phyloP scores from a whole-genome alignment of 1,139 yeast genomes.

The Lodderomyces margitis region DNA sequence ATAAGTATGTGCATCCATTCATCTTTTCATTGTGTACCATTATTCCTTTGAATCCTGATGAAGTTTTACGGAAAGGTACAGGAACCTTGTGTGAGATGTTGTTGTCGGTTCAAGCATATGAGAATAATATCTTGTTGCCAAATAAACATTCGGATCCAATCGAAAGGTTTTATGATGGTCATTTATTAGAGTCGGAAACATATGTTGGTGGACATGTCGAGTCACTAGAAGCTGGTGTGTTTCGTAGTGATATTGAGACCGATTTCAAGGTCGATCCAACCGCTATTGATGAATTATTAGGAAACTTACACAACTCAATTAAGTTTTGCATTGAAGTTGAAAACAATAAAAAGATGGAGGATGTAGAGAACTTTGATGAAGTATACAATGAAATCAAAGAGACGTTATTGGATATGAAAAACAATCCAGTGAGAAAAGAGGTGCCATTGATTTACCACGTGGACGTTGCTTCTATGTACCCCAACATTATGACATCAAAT shows the following conservation, averaged over 20 bases:
- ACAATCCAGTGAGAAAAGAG: conserved; percentile 66
- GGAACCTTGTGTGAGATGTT: conserved; percentile 99
- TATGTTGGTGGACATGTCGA: conserved; percentile 99
- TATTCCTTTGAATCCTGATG: conserved; percentile 95
- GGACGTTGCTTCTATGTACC: conserved; percentile 99
- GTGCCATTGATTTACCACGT: conserved; percentile 92
- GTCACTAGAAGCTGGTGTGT: conserved; percentile 96
- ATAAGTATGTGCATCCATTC: conserved; percentile 96
- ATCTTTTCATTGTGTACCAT: conserved; percentile 94
- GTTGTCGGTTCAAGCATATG: conserved; percentile 93
- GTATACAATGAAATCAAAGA: conserved; percentile 57
- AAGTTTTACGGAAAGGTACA: conserved; percentile 93
- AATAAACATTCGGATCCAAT: conserved; percentile 91
- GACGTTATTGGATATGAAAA: conserved; percentile 56
- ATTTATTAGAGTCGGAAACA: conserved; percentile 89
- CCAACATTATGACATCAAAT: conserved; percentile 97
- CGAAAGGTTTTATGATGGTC: conserved; percentile 93
- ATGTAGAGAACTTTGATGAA: conserved; percentile 78
- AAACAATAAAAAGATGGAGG: conserved; percentile 65
- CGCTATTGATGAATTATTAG: conserved; percentile 76
- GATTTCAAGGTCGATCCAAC: conserved; percentile 77
- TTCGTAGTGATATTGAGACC: conserved; percentile 79
- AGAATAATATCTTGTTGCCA: conserved; percentile 74
- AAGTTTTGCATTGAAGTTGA: conserved; percentile 86
- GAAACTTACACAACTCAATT: conserved; percentile 72